phyloP scores from a whole-genome alignment of 2,329 filamentous ascomycete species.

The Botrytis deweyae region DNA sequence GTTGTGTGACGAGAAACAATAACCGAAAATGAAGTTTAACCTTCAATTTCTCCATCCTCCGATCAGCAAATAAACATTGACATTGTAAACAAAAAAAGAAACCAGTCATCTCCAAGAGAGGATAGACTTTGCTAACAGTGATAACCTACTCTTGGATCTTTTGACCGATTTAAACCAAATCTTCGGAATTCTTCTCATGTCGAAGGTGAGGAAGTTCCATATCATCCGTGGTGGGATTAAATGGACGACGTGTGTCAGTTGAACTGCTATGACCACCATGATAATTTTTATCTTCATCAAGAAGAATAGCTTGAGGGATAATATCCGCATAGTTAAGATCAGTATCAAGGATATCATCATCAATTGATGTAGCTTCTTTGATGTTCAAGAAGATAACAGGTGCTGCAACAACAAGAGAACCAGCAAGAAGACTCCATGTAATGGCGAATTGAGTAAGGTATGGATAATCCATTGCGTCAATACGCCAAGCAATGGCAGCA shows the following conservation, averaged over 20 bases:
- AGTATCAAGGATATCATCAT: slow-evolving; percentile 79
- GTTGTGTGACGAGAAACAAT: not conserved
- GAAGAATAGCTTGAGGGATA: slow-evolving; percentile 10
- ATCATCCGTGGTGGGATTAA: not conserved
- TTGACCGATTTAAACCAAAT: not conserved
- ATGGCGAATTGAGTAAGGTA: slow-evolving; percentile 71
- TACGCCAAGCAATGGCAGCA: slow-evolving; percentile 68
- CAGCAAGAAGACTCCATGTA: slow-evolving; percentile 72
- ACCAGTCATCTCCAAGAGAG: not conserved
- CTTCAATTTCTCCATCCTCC: not conserved
- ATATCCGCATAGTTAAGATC: slow-evolving; percentile 81
- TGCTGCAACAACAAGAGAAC: slow-evolving; percentile 70
- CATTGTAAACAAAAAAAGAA: not conserved
- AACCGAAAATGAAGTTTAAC: not conserved
- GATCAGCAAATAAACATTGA: not conserved
- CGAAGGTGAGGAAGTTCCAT: slow-evolving; percentile 10
- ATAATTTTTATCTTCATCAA: slow-evolving; percentile 5
- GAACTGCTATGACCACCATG: not conserved
- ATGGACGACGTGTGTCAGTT: slow-evolving; percentile 1
- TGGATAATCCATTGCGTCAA: slow-evolving; percentile 60
- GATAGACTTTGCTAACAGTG: not conserved
- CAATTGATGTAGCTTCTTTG: slow-evolving; percentile 71
- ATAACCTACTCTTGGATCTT: not conserved
- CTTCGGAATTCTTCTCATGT: not conserved
- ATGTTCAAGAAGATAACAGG: slow-evolving; percentile 77